Evolutionary conservation across 768 basidiomycete species (phyloP).

Genomic region (Tricholoma bakamatsutake): DNA sequence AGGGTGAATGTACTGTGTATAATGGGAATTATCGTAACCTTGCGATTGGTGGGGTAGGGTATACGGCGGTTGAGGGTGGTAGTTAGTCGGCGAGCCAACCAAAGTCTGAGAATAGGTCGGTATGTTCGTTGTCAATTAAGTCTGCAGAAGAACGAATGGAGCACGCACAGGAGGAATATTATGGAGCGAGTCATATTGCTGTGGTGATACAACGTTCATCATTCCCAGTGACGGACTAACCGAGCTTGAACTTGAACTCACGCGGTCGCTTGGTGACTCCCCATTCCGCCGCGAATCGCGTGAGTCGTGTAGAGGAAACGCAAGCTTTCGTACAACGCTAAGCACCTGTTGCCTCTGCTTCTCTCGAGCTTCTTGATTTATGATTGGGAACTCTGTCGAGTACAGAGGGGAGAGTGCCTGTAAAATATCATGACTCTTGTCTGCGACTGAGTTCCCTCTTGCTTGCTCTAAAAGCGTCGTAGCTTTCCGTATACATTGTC

Average conservation of each 20-base stretch:
- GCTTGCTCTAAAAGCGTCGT: constrained; percentile 60
- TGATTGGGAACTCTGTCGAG: constrained; percentile 50
- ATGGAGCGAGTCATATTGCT: constrained; percentile 31
- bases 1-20: constrained; percentile 42
- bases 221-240: constrained; percentile 48
- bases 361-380: constrained; percentile 45
- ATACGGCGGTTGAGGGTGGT: neutral
- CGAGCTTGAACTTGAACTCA: constrained; percentile 46
- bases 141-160: neutral
- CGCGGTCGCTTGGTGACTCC: constrained; percentile 45
- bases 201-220: constrained; percentile 28
- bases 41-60: constrained; percentile 18
- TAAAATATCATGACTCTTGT: constrained; percentile 70
- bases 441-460: constrained; percentile 59
- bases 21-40: constrained; percentile 36
- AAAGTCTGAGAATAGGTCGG: neutral
- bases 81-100: neutral
- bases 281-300: constrained; percentile 45
- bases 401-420: constrained; percentile 71
- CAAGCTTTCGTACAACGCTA: constrained; percentile 64
- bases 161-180: constrained; percentile 12
- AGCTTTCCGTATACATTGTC: constrained; percentile 67
- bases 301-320: constrained; percentile 77
- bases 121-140: neutral
- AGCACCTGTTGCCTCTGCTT: constrained; percentile 58